Evolutionary conservation across 2,329 filamentous ascomycete species (phyloP), one percentile per base, ranked within the genome.

Genomic region (Monosporascus sp.): DNA sequence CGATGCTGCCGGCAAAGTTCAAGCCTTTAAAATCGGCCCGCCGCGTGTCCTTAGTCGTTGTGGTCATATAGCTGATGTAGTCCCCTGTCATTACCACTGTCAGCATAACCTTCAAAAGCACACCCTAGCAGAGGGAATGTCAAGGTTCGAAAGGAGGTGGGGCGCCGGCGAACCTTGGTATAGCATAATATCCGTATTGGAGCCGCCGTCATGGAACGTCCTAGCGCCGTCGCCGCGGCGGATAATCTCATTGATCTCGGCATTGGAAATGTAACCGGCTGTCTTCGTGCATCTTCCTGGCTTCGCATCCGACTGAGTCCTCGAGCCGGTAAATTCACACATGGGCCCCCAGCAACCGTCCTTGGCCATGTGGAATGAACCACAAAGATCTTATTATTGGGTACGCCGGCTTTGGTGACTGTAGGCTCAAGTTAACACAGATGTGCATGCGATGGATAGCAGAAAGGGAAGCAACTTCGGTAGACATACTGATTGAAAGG

Each of bases 1-100:
- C 63, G 18, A 57, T 54, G 15, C 54, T 67, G 1, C 69, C 69
- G 1, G 52, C 62, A 38, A 72, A 60, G 38, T 65, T 64, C 1
- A 62, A 38, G 0, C 22, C 39, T 36, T 61, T 35, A 51, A 63
- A 71, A 1, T 54, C 22, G 1, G 43, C 41, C 1, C 47, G 52
- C 5, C 69, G 62, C 1, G 20, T n/a, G 1, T 35, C n/a, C 39
- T 67, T 70, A n/a, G 44, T 66, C 0, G 39, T 51, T 7, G 52
- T 37, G 20, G 53, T 51, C 61, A 62, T 64, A 47, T 53, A 55
- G 35, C 20, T 31, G 11, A 52, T 14, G 5, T 41, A 48, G 5
- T 52, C 44, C 35, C 48, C 48, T 49, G 20, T 24, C 2, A 22
- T 22, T 9, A 27, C 8, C 8, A 9, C 8, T 9, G 8, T 27